A percentile compares a stretch with the other conserved stretches of the same genome.
These are phyloP conservation scores for Xylaria flabelliformis DNA, from an alignment of 495 filamentous ascomycete genomes.

Conservation along the genomic window DNA sequence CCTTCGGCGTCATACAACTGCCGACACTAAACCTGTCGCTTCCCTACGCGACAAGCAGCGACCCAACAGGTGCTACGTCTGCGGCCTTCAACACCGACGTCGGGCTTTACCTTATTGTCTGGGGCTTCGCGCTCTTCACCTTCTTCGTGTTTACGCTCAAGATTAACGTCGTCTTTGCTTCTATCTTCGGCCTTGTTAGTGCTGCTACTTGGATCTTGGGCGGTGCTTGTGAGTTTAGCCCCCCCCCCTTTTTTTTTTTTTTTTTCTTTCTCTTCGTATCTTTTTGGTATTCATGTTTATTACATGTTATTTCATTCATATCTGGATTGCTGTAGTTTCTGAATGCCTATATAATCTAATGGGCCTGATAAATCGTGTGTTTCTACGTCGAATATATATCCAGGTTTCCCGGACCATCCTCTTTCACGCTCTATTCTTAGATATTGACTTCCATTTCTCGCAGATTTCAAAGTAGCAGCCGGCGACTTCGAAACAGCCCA, in stretches of 20 bases:
- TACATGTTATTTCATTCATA: not conserved
- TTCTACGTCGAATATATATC: not conserved
- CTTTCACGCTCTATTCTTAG: not conserved
- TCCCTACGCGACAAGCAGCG: slow-evolving; percentile 51
- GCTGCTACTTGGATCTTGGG: slow-evolving; percentile 55
- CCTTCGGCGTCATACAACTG: slow-evolving; percentile 59
- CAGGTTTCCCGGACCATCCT: not conserved
- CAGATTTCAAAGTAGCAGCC: slow-evolving; percentile 53
- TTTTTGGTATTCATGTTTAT: not conserved
- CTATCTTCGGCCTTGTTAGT: slow-evolving; percentile 59
- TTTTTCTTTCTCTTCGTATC: not conserved
- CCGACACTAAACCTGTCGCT: slow-evolving; percentile 57
- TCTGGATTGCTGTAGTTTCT: not conserved
- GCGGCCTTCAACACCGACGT: slow-evolving; percentile 57
- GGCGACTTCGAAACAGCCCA: slow-evolving; percentile 53
- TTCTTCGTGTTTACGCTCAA: slow-evolving; percentile 62
- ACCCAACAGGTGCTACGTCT: slow-evolving; percentile 51
- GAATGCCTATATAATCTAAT: not conserved
- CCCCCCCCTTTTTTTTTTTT: not conserved
- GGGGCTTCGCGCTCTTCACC: slow-evolving; percentile 63
- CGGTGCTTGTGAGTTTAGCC: slow-evolving; percentile 44
- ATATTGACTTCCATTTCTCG: not conserved
- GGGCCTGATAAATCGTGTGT: not conserved
- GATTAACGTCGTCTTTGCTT: slow-evolving; percentile 60
- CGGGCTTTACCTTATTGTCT: slow-evolving; percentile 59